phyloP scores from a whole-genome alignment of 163 green algal species.

The Scenedesmus sp. region DNA sequence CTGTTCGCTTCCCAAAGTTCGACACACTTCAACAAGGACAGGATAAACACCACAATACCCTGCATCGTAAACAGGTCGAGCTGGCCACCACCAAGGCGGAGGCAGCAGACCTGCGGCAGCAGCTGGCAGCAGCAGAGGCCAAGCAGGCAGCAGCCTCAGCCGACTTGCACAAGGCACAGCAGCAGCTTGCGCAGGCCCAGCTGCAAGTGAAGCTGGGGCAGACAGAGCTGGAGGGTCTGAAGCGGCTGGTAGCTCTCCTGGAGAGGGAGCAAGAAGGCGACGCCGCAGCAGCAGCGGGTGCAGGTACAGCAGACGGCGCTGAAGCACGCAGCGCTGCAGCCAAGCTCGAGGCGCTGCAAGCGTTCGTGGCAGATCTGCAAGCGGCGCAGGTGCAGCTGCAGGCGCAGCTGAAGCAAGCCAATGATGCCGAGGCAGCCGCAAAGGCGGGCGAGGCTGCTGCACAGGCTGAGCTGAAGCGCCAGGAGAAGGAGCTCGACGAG shows the following conservation, averaged over 20 bases:
- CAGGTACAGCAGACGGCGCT: slow-evolving; percentile 17
- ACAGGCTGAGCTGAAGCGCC: slow-evolving; percentile 44
- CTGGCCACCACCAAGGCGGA: neutral
- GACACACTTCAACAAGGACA: no score
- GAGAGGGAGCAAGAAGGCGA: slow-evolving; percentile 22
- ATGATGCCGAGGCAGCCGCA: slow-evolving; percentile 45
- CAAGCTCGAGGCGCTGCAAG: slow-evolving; percentile 50
- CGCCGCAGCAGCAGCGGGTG: neutral
- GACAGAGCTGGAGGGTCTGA: slow-evolving; percentile 19
- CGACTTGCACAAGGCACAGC: neutral
- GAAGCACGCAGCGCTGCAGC: neutral
- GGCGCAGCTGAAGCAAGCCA: neutral
- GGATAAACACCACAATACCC: neutral
- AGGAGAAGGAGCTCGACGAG: slow-evolving; percentile 51
- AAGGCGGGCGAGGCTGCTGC: slow-evolving; percentile 37
- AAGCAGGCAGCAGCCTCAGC: neutral
- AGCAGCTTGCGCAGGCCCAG: slow-evolving; percentile 30
- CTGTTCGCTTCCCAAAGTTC: no score
- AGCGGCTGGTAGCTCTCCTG: slow-evolving; percentile 16
- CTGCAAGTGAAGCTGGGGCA: neutral
- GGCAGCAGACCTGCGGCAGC: neutral
- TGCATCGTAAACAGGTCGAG: neutral
- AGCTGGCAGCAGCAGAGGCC: slow-evolving; percentile 1
- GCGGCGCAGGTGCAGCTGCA: slow-evolving; percentile 41
- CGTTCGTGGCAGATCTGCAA: slow-evolving; percentile 44